Percentiles rank a stretch among this genome's conserved stretches.
Evolutionary conservation across 2,329 filamentous ascomycete species (phyloP).

Genomic region (Dothistroma septosporum): DNA sequence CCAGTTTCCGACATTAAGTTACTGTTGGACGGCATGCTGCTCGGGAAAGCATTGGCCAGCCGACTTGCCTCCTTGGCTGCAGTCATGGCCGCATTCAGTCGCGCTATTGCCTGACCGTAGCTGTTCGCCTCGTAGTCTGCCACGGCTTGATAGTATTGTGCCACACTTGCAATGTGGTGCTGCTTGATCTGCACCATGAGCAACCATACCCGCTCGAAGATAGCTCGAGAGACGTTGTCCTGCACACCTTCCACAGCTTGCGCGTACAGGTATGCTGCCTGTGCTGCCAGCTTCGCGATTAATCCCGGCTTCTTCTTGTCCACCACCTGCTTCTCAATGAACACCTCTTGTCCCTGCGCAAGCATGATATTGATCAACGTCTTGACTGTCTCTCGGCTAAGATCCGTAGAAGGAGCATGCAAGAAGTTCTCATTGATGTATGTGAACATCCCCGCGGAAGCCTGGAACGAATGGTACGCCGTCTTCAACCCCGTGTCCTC

Average conservation of each 20-base stretch:
- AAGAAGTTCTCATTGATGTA: conserved; percentile 99
- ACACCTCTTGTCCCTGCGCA: conserved; percentile 94
- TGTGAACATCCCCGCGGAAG: conserved; percentile 97
- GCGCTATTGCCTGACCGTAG: conserved; percentile 78
- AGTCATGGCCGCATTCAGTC: conserved; percentile 75
- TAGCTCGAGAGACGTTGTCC: conserved; percentile 82
- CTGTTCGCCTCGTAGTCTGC: conserved; percentile 85
- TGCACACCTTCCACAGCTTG: conserved; percentile 87
- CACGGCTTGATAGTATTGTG: conserved; percentile 89
- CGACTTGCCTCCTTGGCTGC: conserved; percentile 74
- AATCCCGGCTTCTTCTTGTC: conserved; percentile 91
- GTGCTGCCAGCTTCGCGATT: conserved; percentile 86
- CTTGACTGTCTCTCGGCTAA: conserved; percentile 94
- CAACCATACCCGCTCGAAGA: conserved; percentile 94
- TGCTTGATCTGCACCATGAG: conserved; percentile 78
- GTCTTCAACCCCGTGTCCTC: conserved; percentile 93
- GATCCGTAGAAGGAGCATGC: conserved; percentile 91
- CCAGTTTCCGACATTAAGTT: conserved; percentile 81
- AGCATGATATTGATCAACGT: conserved; percentile 88
- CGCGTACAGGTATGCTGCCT: conserved; percentile 80
- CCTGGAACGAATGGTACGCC: conserved; percentile 96
- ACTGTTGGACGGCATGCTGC: conserved; percentile 70
- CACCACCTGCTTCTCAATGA: conserved; percentile 89
- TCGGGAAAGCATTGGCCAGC: conserved; percentile 74
- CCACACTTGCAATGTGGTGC: conserved; percentile 75